Conservation (phyloP, 495 filamentous ascomycete species). For the Tuber umbilicatum region DNA sequence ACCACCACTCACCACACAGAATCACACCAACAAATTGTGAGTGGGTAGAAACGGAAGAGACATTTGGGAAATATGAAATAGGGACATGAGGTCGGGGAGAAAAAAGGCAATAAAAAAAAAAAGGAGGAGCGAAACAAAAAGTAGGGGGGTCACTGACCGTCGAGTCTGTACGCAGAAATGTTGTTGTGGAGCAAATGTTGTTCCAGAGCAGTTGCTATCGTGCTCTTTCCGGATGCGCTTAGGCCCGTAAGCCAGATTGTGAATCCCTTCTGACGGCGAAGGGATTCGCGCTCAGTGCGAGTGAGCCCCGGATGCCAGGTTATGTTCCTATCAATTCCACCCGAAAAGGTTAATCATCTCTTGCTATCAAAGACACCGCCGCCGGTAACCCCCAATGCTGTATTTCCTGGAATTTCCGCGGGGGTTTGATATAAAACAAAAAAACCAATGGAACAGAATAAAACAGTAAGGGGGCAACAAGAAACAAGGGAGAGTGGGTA, state of each 20-base stretch:
- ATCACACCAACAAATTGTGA: not conserved
- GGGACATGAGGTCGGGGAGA: not conserved
- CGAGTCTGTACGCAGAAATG: conserved; percentile 80
- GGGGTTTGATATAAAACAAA: not conserved
- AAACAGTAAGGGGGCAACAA: not conserved
- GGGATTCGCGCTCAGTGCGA: conserved; percentile 68
- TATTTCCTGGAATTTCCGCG: not conserved
- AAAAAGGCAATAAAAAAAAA: conserved; percentile 16
- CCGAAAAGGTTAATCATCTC: conserved; percentile 27
- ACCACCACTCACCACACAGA: not conserved
- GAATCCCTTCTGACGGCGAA: conserved; percentile 78
- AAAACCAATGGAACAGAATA: not conserved
- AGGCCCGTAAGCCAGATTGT: conserved; percentile 98
- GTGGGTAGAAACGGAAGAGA: not conserved
- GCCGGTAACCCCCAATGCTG: not conserved
- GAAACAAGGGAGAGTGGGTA: not conserved
- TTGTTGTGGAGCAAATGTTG: conserved; percentile 83
- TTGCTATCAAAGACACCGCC: not conserved
- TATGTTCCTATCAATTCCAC: conserved; percentile 66
- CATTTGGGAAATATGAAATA: not conserved
- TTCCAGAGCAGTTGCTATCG: conserved; percentile 90
- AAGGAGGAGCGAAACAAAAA: conserved; percentile 20
- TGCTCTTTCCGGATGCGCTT: conserved; percentile 91
- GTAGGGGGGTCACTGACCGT: conserved; percentile 47
- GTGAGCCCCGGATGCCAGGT: conserved; percentile 93